Conservation (phyloP, 1,284 basidiomycete genomes). For the Tetrapyrgos nigripes region DNA sequence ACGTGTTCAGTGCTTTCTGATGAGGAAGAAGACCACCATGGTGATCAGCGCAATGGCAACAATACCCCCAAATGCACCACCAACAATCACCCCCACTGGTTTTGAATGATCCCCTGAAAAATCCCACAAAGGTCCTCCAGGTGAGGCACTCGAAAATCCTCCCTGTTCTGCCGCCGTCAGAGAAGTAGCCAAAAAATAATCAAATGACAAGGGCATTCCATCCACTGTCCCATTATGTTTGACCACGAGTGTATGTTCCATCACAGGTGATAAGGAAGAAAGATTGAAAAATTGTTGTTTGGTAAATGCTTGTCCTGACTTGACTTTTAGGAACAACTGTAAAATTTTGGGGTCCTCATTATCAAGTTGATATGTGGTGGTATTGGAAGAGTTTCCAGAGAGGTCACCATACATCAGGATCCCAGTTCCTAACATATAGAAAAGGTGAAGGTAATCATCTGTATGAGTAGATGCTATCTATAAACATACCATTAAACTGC, state of each 20-base stretch:
- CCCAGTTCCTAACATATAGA: background rate
- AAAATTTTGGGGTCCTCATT: background rate
- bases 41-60: too few relatives aligned
- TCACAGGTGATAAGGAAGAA: background rate
- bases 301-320: background rate
- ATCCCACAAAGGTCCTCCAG: too few relatives aligned
- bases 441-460: background rate
- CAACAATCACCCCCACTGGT: too few relatives aligned
- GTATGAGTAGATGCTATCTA: background rate
- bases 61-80: too few relatives aligned
- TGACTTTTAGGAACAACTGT: background rate
- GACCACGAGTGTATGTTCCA: constrained; percentile 1
- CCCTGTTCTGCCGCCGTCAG: constrained; percentile 1
- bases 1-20: too few relatives aligned
- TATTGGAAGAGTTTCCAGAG: background rate
- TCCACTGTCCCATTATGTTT: background rate
- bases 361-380: background rate
- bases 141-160: too few relatives aligned
- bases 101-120: too few relatives aligned
- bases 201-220: background rate
- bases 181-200: background rate
- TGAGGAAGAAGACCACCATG: too few relatives aligned
- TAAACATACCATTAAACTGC: background rate
- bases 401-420: background rate
- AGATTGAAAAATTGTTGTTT: background rate